These are phyloP conservation scores for Calocybe gangraenosa DNA, from an alignment of 768 basidiomycete species.

Conservation along the genomic window DNA sequence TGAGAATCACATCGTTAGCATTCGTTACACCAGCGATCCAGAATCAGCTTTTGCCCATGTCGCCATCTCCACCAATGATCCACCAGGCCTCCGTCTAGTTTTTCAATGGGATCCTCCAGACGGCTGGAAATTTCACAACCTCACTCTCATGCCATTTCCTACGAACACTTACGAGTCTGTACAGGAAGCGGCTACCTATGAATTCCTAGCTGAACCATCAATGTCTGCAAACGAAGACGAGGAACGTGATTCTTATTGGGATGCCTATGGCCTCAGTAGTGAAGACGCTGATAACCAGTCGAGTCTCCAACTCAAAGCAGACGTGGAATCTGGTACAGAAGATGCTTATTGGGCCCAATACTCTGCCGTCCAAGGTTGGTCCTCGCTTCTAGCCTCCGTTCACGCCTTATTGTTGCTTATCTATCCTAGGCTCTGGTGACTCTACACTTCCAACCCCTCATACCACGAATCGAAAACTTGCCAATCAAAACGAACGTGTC, in stretches of 20 bases:
- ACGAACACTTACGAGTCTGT: conserved; percentile 28
- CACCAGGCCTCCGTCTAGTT: conserved; percentile 48
- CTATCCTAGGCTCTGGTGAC: conserved; percentile 57
- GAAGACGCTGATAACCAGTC: conserved; percentile 18
- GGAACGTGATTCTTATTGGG: conserved; percentile 66
- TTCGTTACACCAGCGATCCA: conserved; percentile 39
- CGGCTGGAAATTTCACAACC: conserved; percentile 71
- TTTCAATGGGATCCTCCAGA: conserved; percentile 58
- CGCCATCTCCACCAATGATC: conserved; percentile 33
- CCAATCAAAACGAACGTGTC: conserved; percentile 23
- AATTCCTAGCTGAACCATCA: conserved; percentile 27
- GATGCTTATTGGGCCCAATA: conserved; percentile 82
- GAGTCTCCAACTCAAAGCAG: conserved; percentile 14
- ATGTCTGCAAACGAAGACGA: conserved; percentile 25
- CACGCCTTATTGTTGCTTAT: conserved; percentile 1
- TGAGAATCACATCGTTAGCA: conserved; percentile 36
- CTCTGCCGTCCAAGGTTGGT: conserved; percentile 61
- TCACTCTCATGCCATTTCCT: conserved; percentile 69
- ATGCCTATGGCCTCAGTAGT: conserved; percentile 49
- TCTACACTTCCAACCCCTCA: conserved; percentile 60
- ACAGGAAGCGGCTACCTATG: conserved; percentile 24
- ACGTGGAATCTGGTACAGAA: conserved; percentile 28
- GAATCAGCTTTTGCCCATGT: conserved; percentile 57
- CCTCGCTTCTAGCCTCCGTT: not conserved
- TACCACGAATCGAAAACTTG: conserved; percentile 23